phyloP scores from a whole-genome alignment of 352 stramenopile genomes.

The Pythium brassicae region DNA sequence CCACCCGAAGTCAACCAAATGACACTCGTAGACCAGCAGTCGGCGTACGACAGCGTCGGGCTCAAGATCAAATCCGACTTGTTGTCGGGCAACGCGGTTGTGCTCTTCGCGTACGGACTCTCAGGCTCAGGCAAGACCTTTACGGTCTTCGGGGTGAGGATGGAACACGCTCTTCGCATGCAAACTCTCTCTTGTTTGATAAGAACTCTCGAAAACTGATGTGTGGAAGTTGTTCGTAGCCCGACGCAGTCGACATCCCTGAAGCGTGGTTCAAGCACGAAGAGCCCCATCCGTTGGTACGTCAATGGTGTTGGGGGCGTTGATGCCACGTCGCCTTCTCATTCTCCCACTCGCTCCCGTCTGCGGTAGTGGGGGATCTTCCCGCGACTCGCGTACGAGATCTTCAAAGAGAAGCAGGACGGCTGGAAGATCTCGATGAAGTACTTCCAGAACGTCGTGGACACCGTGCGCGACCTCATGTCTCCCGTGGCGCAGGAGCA shows the following conservation, averaged over 20 bases:
- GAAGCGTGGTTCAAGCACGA: constrained; percentile 94
- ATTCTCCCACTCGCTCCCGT: neutral
- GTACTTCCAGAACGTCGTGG: constrained; percentile 96
- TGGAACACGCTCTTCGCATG: neutral
- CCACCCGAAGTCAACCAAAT: constrained; percentile 70
- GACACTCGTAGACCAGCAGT: constrained; percentile 87
- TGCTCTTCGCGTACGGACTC: constrained; percentile 92
- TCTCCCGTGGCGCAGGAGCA: constrained; percentile 90
- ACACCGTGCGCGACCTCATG: constrained; percentile 94
- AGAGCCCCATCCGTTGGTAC: constrained; percentile 72
- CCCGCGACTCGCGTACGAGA: constrained; percentile 88
- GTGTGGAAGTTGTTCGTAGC: constrained; percentile 19
- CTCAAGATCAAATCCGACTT: constrained; percentile 92
- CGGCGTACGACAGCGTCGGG: constrained; percentile 86
- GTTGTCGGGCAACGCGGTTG: constrained; percentile 88
- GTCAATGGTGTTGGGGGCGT: neutral
- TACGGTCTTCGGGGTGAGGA: constrained; percentile 85
- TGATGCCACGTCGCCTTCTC: neutral
- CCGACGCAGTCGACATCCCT: constrained; percentile 90
- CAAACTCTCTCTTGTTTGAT: neutral
- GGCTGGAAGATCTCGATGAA: constrained; percentile 97
- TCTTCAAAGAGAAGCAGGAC: constrained; percentile 94
- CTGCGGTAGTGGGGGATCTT: constrained; percentile 92
- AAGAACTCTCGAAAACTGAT: neutral
- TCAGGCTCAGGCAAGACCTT: constrained; percentile 92